Conservation (phyloP, 768 basidiomycete genomes). For the Boletus rex-veris region DNA sequence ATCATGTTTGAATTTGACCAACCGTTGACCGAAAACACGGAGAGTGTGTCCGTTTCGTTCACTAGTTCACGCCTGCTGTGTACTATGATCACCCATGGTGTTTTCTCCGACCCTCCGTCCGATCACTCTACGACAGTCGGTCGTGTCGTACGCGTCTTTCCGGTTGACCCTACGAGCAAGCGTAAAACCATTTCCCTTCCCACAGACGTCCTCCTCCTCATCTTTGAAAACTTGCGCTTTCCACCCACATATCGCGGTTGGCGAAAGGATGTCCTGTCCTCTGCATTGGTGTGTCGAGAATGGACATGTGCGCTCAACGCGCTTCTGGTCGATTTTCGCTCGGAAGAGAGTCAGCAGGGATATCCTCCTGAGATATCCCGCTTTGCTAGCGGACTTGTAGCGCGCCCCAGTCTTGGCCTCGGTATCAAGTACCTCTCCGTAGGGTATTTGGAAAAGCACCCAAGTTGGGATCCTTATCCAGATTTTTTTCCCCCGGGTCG, state of each 20-base stretch:
- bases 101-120: not conserved
- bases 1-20: slow-evolving; percentile 11
- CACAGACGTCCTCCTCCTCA: slow-evolving; percentile 4
- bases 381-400: not conserved
- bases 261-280: slow-evolving; percentile 3
- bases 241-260: not conserved
- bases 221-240: slow-evolving; percentile 4
- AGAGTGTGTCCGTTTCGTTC: slow-evolving; percentile 16
- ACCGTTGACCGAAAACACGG: not conserved
- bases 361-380: slow-evolving; percentile 4
- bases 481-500: not conserved
- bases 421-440: slow-evolving; percentile 9
- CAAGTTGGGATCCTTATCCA: not conserved
- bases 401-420: slow-evolving; percentile 1
- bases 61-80: not conserved
- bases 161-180: not conserved
- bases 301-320: slow-evolving; percentile 12
- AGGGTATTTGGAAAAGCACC: slow-evolving; percentile 4
- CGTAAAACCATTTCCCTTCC: slow-evolving; percentile 3
- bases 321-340: slow-evolving; percentile 9
- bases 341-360: not conserved
- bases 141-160: slow-evolving; percentile 4
- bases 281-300: slow-evolving; percentile 8
- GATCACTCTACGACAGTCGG: not conserved
- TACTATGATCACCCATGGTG: not conserved